Evolutionary conservation across 352 stramenopile species (phyloP).

Genomic region (Peronosclerospora sorghi): DNA sequence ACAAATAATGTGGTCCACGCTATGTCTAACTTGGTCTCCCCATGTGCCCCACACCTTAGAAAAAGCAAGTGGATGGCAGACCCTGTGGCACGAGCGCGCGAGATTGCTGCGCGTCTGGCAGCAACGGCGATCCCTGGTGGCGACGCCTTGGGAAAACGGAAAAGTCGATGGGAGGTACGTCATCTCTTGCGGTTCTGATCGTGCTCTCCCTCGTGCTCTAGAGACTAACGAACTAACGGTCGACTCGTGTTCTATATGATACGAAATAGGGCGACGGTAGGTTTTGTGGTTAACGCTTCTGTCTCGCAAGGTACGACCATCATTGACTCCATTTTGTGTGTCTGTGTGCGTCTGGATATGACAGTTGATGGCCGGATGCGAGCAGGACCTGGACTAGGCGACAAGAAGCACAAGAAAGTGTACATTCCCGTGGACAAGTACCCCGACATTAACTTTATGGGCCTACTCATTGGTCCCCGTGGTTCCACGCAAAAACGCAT

Average conservation of each 20-base stretch:
- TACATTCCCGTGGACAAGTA: conserved; percentile 88
- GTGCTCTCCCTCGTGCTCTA: too few relatives aligned
- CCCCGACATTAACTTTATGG: conserved; percentile 91
- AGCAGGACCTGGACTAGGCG: conserved; percentile 24
- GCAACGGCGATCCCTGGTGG: conserved; percentile 51
- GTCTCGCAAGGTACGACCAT: too few relatives aligned
- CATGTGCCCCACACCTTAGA: too few relatives aligned
- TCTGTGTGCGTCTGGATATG: not conserved
- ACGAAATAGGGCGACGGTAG: conserved; percentile 36
- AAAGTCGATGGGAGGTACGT: conserved; percentile 77
- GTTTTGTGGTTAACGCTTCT: conserved; percentile 12
- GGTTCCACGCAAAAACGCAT: conserved; percentile 89
- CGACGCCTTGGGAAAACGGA: conserved; percentile 68
- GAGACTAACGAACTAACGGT: too few relatives aligned
- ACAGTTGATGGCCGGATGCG: conserved; percentile 28
- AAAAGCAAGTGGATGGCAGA: too few relatives aligned
- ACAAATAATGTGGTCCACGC: too few relatives aligned
- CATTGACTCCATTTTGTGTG: too few relatives aligned
- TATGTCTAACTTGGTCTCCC: too few relatives aligned
- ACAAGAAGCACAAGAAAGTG: conserved; percentile 86
- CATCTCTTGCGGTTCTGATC: not conserved
- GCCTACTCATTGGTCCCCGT: conserved; percentile 81
- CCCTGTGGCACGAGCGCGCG: conserved; percentile 67
- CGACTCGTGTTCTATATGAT: not conserved
- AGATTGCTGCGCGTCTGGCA: conserved; percentile 72